A percentile compares a stretch with the other conserved stretches of the same genome.
phyloP scores from a whole-genome alignment of 495 filamentous ascomycete species.

The Penicillium angulare region DNA sequence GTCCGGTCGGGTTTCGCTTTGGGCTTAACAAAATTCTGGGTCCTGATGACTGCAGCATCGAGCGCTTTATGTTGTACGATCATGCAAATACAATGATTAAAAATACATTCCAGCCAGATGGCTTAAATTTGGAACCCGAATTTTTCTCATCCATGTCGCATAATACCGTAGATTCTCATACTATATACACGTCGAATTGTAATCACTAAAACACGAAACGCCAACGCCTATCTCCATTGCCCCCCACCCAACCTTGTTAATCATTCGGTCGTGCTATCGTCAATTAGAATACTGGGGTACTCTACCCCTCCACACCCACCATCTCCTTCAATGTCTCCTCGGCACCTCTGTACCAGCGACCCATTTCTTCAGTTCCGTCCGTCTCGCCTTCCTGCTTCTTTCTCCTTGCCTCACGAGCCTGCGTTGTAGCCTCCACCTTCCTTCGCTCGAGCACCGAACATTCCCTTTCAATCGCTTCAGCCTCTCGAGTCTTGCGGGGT shows the following conservation, averaged over 20 bases:
- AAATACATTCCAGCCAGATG: constrained; percentile 29
- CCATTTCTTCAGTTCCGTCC: constrained; percentile 80
- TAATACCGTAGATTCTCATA: too few relatives aligned
- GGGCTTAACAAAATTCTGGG: constrained; percentile 34
- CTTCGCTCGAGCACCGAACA: constrained; percentile 67
- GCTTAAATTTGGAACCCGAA: constrained; percentile 38
- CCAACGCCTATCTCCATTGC: constrained; percentile 8
- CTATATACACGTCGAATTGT: too few relatives aligned
- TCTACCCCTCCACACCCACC: constrained; percentile 49
- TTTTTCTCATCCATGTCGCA: constrained; percentile 2
- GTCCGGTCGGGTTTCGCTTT: constrained; percentile 47
- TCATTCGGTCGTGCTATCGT: constrained; percentile 19
- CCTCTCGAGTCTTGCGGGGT: constrained; percentile 70
- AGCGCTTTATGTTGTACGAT: constrained; percentile 47
- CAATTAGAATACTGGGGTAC: not conserved
- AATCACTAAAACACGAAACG: too few relatives aligned
- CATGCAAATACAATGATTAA: constrained; percentile 44
- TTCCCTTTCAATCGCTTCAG: constrained; percentile 71
- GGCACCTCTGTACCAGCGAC: constrained; percentile 75
- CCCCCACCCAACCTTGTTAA: constrained; percentile 13
- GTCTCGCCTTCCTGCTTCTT: constrained; percentile 72
- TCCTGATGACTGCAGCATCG: constrained; percentile 44
- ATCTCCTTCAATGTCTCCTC: constrained; percentile 67
- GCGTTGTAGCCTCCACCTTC: constrained; percentile 61
- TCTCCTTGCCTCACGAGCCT: constrained; percentile 76